A percentile compares a stretch with the other conserved stretches of the same genome.
These are phyloP conservation scores for Arthroderma sp. DNA, from an alignment of 2,329 filamentous ascomycete species.

Conservation along the genomic window DNA sequence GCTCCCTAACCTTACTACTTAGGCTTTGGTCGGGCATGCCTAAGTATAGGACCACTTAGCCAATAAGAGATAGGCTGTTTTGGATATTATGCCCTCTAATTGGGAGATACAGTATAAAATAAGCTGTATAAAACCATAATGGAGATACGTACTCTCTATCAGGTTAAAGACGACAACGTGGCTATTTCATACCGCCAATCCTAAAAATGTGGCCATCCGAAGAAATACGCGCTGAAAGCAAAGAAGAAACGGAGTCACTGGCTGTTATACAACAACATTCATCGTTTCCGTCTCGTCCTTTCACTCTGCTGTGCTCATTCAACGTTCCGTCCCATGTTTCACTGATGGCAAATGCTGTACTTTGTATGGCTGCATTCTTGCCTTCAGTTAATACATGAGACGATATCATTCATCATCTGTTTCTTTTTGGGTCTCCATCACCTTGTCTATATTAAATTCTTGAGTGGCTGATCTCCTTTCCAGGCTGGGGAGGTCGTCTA, in stretches of 20 bases:
- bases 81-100: no score
- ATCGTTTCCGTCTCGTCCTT: not conserved
- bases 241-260: not conserved
- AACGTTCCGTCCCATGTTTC: not conserved
- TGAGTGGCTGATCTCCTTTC: not conserved
- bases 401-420: not conserved
- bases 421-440: not conserved
- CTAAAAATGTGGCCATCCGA: no score
- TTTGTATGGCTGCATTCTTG: not conserved
- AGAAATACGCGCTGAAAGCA: no score
- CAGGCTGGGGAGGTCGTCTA: not conserved
- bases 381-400: conserved; percentile 3
- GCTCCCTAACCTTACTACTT: no score
- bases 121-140: no score
- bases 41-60: no score
- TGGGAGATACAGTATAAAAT: no score
- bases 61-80: no score
- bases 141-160: no score
- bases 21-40: no score
- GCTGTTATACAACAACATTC: not conserved
- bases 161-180: no score
- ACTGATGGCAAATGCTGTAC: not conserved
- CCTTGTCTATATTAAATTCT: not conserved
- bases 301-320: not conserved
- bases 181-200: no score